phyloP scores from a whole-genome alignment of 106 monocot genomes.

The Dendrobium chrysotoxum region DNA sequence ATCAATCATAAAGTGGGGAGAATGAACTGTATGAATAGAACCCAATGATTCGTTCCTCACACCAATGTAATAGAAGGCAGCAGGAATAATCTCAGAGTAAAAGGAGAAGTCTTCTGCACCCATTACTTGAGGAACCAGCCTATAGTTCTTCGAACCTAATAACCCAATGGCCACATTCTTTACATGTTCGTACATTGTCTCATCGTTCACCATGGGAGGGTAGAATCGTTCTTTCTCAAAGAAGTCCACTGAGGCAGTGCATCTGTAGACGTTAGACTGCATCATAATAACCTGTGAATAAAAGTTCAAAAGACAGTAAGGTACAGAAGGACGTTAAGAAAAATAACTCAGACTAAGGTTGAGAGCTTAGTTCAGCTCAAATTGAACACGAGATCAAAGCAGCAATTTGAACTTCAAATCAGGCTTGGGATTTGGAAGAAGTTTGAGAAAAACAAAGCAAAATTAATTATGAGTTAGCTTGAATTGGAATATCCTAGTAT shows the following conservation, averaged over 20 bases:
- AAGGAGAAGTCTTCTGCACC: slow-evolving; percentile 89
- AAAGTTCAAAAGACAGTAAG: neutral
- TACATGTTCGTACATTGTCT: slow-evolving; percentile 45
- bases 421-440: no score
- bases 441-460: no score
- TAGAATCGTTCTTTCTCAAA: slow-evolving; percentile 68
- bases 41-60: slow-evolving; percentile 58
- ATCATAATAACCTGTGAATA: slow-evolving; percentile 44
- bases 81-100: slow-evolving; percentile 59
- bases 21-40: slow-evolving; percentile 45
- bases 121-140: slow-evolving; percentile 50
- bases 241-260: slow-evolving; percentile 61
- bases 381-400: no score
- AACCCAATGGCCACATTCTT: slow-evolving; percentile 41
- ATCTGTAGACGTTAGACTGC: slow-evolving; percentile 62
- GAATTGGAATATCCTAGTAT: no score
- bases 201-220: slow-evolving; percentile 56
- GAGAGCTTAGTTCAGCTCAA: no score
- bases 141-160: slow-evolving; percentile 46
- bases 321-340: no score
- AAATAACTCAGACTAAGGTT: no score
- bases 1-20: slow-evolving; percentile 73
- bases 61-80: slow-evolving; percentile 71
- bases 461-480: no score
- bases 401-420: no score